phyloP scores from a whole-genome alignment of 305 asterid genomes.

The Ruellia speciosa region DNA sequence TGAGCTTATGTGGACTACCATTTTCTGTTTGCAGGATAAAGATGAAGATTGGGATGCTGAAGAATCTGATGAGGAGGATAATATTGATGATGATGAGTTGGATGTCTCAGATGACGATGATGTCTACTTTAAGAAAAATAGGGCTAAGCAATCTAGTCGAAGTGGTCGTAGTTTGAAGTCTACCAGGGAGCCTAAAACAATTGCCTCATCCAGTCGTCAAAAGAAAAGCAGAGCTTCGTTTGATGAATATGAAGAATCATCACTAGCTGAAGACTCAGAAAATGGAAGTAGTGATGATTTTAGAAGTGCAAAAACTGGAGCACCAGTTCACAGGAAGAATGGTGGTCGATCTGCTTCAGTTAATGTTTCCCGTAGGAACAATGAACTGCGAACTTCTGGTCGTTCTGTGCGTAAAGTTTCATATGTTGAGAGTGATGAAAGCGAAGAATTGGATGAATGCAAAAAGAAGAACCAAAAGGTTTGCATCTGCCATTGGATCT shows the following conservation, averaged over 20 bases:
- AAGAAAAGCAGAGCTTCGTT: conserved; percentile 51
- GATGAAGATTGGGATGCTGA: conserved; percentile 87
- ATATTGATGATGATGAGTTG: conserved; percentile 58
- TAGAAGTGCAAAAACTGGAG: conserved; percentile 51
- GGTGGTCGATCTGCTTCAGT: conserved; percentile 41
- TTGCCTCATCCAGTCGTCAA: conserved; percentile 43
- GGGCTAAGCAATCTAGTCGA: conserved; percentile 52
- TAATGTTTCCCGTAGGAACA: conserved; percentile 44
- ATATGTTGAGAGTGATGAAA: conserved; percentile 91
- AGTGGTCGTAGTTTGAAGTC: conserved; percentile 52
- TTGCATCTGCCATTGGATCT: conserved; percentile 1
- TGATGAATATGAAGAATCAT: conserved; percentile 74
- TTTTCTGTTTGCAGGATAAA: conserved; percentile 43
- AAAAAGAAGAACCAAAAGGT: conserved; percentile 78
- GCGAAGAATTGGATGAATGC: conserved; percentile 79
- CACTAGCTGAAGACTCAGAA: conserved; percentile 67
- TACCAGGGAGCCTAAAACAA: conserved; percentile 43
- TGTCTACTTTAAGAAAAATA: conserved; percentile 40
- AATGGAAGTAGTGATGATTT: conserved; percentile 69
- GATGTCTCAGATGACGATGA: conserved; percentile 76
- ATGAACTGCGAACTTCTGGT: conserved; percentile 73
- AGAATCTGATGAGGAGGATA: conserved; percentile 81
- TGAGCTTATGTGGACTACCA: conserved; percentile 13
- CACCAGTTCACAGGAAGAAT: conserved; percentile 44
- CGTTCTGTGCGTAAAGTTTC: conserved; percentile 93